Evolutionary conservation across 805 yeast species (phyloP), one percentile per base, ranked within the genome.

Genomic region (Yarrowia sp.): DNA sequence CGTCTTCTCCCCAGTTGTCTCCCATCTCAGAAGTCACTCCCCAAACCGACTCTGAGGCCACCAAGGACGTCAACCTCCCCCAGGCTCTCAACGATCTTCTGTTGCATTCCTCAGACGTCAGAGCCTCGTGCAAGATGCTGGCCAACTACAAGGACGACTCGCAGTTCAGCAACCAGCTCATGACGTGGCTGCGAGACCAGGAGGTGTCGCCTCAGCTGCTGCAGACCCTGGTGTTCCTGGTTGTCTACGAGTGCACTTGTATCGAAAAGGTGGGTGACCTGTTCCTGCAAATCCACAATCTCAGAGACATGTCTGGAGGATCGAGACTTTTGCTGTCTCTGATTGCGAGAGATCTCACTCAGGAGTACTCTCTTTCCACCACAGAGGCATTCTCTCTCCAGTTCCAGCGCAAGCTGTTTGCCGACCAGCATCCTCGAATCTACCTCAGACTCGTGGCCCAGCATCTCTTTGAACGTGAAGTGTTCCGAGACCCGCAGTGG

Each of bases 231-330:
- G 69, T 78, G n/a, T 79, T 76, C 38, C 69, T 84, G 52, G 72
- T 83, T 0, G 69, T 79, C 12, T 78, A 81, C 66, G 82, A 79
- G 19, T 75, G 83, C 49, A 70, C 82, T 2, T 71, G 74, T 2
- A 58, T 84, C 4, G 74, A 78, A 15, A 71, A 77, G 1, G 72
- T 82, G 1, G 74, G 80, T 7, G 80, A 79, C 15, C 72, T 82
- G 5, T 75, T 78, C 52, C 55, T 75, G 72, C 65, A 68, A 67
- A 19, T 75, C 70, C 64, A 68, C 58, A 11, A 71, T 61, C 73
- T 77, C 53, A 74, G 74, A 42, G 65, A 59, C 52, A 43, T 59
- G 65, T 59, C 69, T 75, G 40, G 73, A 75, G 67, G 65, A 1
- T 32, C 61, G 9, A 8, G 48, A 0, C 8, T 59, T 9, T 4